Conservation (phyloP, 139 green algal species). For the Gonium pectorale region DNA sequence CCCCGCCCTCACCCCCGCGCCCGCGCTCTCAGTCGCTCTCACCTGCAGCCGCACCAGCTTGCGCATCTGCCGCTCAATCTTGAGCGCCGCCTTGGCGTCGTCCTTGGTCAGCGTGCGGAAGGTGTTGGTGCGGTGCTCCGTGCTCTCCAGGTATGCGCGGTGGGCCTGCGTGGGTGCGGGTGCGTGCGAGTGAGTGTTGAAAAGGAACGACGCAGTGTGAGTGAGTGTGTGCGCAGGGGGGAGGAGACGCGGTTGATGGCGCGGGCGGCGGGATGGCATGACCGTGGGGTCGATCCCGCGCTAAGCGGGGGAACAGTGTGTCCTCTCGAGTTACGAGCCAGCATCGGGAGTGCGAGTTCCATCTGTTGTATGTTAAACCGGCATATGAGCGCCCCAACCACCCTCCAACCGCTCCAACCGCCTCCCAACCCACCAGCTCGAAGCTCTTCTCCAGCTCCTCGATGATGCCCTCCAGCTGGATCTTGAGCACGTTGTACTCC, state of each 20-base stretch:
- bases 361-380: too few relatives aligned
- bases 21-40: neutral
- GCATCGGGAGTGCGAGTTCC: too few relatives aligned
- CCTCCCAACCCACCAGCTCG: slow-evolving; percentile 37
- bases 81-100: slow-evolving; percentile 75
- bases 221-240: too few relatives aligned
- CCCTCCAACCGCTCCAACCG: too few relatives aligned
- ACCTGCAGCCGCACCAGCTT: slow-evolving; percentile 84
- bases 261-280: too few relatives aligned
- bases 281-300: too few relatives aligned
- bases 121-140: slow-evolving; percentile 76
- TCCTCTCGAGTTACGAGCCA: too few relatives aligned
- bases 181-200: neutral
- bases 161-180: slow-evolving; percentile 54
- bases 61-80: slow-evolving; percentile 89
- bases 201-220: too few relatives aligned
- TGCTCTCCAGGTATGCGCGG: slow-evolving; percentile 82
- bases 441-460: slow-evolving; percentile 88
- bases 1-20: too few relatives aligned
- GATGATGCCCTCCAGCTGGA: slow-evolving; percentile 86
- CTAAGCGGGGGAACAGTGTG: too few relatives aligned
- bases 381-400: too few relatives aligned
- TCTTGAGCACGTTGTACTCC: slow-evolving; percentile 94
- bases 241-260: too few relatives aligned
- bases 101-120: slow-evolving; percentile 83